Base-by-base conservation (phyloP, 495 filamentous ascomycete genomes). In the Penicillium cosmopolitanum region DNA sequence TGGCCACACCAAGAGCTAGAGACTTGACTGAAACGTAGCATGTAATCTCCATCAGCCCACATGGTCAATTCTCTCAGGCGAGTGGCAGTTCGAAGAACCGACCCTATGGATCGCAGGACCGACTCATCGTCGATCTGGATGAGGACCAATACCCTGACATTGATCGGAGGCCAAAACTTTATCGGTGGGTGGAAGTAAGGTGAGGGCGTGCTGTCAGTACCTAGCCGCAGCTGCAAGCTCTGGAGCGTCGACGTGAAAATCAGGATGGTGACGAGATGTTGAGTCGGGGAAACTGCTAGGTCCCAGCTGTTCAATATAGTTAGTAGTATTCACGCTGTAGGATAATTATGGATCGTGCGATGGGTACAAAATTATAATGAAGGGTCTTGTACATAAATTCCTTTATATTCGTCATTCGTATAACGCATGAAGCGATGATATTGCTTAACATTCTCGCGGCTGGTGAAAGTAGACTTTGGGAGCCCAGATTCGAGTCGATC, bases 71-170 rank as follows among this genome's bases (percentile, higher is more conserved):
- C 36, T n/a, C 36, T 38, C 36, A 38, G 11, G 36, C 36, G 15
- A 38, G 36, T 38, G 36, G 36, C 36, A 38, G 36, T 38, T 38
- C 36, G 36, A 38, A 38, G 36, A n/a, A 38, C 36, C 36, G 36
- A 38, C 15, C 36, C 36, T 5, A 38, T 38, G 15, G 36, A 38
- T 38, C 36, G 36, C 12, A 38, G 36, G 36, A 38, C 15, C 36
- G 36, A 38, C 36, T 38, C 36, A n/a, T 38, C 36, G n/a, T 38
- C 36, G 4, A 38, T 38, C 36, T 38, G 36, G 36, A 38, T 38
- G 36, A 38, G 36, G 36, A 38, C 36, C 36, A 38, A 38, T 4
- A 12, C 36, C 36, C 36, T 38, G 11, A 38, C 36, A 38, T 38
- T 38, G 9, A 38, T 38, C 15, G 36, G 36, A 13, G 36, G 36